Evolutionary conservation across 805 yeast species (phyloP), one percentile per base, ranked within the genome.

Genomic region (Metschnikowia matae): DNA sequence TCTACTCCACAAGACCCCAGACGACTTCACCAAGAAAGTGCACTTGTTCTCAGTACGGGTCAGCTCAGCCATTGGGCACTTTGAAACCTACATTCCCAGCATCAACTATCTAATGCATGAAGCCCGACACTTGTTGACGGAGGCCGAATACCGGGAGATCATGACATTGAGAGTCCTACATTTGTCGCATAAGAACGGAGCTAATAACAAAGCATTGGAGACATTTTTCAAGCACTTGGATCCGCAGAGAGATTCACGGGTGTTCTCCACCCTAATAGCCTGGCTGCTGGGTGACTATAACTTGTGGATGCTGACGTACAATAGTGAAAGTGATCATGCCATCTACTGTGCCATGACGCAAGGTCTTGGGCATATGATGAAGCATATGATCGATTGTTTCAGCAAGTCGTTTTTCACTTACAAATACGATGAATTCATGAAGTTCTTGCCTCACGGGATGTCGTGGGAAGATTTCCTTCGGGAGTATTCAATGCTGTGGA

Each of bases 51-150:
- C 85, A 0, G 69, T 77, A 7, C 58, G 81, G 33, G 67, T 78
- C 20, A 65, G 81, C 1, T 69, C 79, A 0, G 63, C 69, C 3
- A 57, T 70, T 4, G 81, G 80, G 7, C 78, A 79, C 51, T 74
- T 76, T 57, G 79, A 80, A 52, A 72, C 85, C 1, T 82, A 80
- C 55, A 50, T 81, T 3, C 85, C 87, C 1, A 67, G 80, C 26
- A 70, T 81, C n/a, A 60, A 63, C 37, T 74, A 73, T 51, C 56
- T 82, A 23, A 60, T 80, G 21, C 62, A 61, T 7, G 57, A 56
- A 10, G 62, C 64, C 14, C 52, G 55, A 8, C 21, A 23, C n/a
- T 38, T 54, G 11, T 59, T 78, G 21, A 52, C 59, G 0, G 35
- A 44, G 1, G 57, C 55, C 0, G 82, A 79, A 55, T 51, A 59